Evolutionary conservation across 1,284 basidiomycete genomes (phyloP).

Genomic region (Thelephora terrestris): DNA sequence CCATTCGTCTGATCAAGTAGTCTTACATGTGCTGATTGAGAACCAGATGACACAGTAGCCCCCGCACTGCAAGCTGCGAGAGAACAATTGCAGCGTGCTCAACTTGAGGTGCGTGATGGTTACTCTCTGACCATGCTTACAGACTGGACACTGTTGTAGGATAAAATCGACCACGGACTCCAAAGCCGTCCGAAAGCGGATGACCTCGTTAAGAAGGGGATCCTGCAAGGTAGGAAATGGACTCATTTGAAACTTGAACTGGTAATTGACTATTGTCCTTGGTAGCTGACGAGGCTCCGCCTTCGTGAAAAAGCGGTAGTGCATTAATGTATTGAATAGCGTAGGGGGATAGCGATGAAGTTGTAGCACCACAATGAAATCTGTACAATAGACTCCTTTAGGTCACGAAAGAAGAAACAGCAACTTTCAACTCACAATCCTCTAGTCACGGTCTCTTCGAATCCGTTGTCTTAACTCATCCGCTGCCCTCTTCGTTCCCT

Average conservation of each 20-base stretch:
- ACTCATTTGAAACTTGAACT: not conserved
- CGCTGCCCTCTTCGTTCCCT: slow-evolving; percentile 57
- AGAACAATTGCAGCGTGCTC: slow-evolving; percentile 55
- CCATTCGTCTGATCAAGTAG: not conserved
- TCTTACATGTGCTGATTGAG: not conserved
- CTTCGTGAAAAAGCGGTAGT: slow-evolving; percentile 2
- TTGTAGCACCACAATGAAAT: not conserved
- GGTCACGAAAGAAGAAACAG: not conserved
- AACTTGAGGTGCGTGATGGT: slow-evolving; percentile 43
- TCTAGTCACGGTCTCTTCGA: slow-evolving; percentile 19
- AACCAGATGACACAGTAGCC: slow-evolving; percentile 57
- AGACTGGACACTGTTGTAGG: slow-evolving; percentile 26
- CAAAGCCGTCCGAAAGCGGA: slow-evolving; percentile 55
- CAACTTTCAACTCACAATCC: not conserved
- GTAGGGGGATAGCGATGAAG: not conserved
- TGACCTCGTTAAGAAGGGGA: slow-evolving; percentile 64
- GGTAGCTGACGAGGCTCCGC: slow-evolving; percentile 12
- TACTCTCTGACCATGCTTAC: not conserved
- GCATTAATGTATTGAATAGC: not conserved
- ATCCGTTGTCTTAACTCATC: slow-evolving; percentile 50
- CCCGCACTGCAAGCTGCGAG: slow-evolving; percentile 58
- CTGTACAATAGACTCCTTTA: not conserved
- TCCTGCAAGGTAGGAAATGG: slow-evolving; percentile 29
- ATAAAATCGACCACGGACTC: slow-evolving; percentile 61
- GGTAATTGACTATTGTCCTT: not conserved